Conservation (phyloP, 805 yeast species). For the Starmerella apicola region DNA sequence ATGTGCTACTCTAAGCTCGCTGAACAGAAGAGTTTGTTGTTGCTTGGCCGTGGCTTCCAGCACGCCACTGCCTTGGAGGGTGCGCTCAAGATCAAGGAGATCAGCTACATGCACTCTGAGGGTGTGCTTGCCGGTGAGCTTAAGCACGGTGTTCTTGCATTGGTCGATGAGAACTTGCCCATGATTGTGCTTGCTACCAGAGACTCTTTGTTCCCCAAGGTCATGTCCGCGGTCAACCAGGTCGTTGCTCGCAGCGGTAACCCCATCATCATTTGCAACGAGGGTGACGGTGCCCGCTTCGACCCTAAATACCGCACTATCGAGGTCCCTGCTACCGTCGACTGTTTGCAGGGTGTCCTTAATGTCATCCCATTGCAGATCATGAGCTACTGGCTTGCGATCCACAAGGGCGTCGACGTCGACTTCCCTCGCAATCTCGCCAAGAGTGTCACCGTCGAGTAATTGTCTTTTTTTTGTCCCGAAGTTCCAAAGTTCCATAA, state of each 20-base stretch:
- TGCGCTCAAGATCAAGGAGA: slow-evolving; percentile 94
- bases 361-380: slow-evolving; percentile 91
- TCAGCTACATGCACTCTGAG: slow-evolving; percentile 97
- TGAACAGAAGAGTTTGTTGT: slow-evolving; percentile 71
- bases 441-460: slow-evolving; percentile 95
- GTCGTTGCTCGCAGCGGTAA: slow-evolving; percentile 95
- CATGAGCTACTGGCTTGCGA: slow-evolving; percentile 95
- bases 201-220: slow-evolving; percentile 92
- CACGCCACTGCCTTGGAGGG: slow-evolving; percentile 96
- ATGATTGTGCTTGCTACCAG: slow-evolving; percentile 92
- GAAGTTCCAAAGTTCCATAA: neutral
- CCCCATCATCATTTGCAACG: slow-evolving; percentile 86
- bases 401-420: slow-evolving; percentile 86
- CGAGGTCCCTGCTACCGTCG: slow-evolving; percentile 91
- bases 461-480: too few species aligned
- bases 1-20: slow-evolving; percentile 64
- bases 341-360: slow-evolving; percentile 91
- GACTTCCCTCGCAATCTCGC: slow-evolving; percentile 99
- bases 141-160: slow-evolving; percentile 95
- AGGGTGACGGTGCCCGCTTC: slow-evolving; percentile 44
- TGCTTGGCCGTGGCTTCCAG: slow-evolving; percentile 96
- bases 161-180: slow-evolving; percentile 88
- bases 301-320: slow-evolving; percentile 37
- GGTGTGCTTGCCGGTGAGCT: slow-evolving; percentile 99
- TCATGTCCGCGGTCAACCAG: slow-evolving; percentile 88